These are phyloP conservation scores for Leccinum incarnatum DNA, from an alignment of 768 basidiomycete genomes.

Conservation along the genomic window DNA sequence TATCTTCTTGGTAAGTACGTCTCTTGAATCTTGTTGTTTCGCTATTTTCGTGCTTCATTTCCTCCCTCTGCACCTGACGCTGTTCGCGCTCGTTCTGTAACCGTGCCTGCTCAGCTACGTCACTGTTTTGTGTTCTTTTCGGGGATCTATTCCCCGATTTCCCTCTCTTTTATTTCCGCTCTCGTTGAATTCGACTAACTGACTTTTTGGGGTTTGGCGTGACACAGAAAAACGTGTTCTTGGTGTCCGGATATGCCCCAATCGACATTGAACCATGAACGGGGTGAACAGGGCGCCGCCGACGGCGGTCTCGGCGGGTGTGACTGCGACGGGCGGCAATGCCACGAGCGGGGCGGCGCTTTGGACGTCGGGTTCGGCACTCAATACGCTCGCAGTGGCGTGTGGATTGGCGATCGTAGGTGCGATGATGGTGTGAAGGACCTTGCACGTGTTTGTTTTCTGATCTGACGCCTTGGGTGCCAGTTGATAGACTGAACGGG, in stretches of 20 bases:
- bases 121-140: background rate
- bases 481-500: too few species aligned
- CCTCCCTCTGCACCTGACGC: background rate
- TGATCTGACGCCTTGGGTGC: background rate
- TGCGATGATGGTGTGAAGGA: slow-evolving; percentile 16
- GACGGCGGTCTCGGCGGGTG: slow-evolving; percentile 43
- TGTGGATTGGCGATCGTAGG: slow-evolving; percentile 5
- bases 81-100: background rate
- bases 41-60: too few species aligned
- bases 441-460: too few species aligned
- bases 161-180: background rate
- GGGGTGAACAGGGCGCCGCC: too few species aligned
- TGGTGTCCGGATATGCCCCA: slow-evolving; percentile 57
- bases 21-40: too few species aligned
- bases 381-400: slow-evolving; percentile 1
- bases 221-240: slow-evolving; percentile 86
- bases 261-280: slow-evolving; percentile 47
- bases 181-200: background rate
- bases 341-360: too few species aligned
- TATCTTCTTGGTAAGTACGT: too few species aligned
- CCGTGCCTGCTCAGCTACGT: background rate
- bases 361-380: slow-evolving; percentile 46
- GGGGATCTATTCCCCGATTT: background rate
- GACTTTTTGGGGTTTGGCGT: background rate
- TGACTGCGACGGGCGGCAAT: slow-evolving; percentile 36